A percentile compares a stretch with the other conserved stretches of the same genome.
Evolutionary conservation across 2,329 filamentous ascomycete genomes (phyloP).

Genomic region (Cyphellophora attinorum): DNA sequence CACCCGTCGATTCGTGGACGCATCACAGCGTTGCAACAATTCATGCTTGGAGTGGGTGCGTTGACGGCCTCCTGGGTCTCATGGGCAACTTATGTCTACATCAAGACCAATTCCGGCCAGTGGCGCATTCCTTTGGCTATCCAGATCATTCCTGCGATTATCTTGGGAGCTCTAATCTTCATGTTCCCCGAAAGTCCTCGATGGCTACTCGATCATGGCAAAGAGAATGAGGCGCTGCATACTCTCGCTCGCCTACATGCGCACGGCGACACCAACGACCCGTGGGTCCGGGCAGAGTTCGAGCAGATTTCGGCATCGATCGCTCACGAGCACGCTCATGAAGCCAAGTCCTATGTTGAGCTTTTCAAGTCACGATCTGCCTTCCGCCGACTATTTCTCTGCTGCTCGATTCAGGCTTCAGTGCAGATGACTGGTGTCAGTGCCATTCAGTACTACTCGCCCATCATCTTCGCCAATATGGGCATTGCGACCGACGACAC

Average conservation of each 20-base stretch:
- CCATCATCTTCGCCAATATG: constrained; percentile 57
- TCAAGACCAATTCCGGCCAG: constrained; percentile 40
- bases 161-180: constrained; percentile 57
- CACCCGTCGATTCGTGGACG: constrained; percentile 69
- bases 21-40: constrained; percentile 68
- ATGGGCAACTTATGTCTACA: constrained; percentile 52
- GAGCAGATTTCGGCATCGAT: constrained; percentile 61
- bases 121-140: constrained; percentile 60
- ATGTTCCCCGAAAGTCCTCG: constrained; percentile 54
- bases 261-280: constrained; percentile 54
- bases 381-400: constrained; percentile 63
- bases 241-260: constrained; percentile 63
- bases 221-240: constrained; percentile 53
- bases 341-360: constrained; percentile 61
- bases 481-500: constrained; percentile 57
- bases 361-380: constrained; percentile 57
- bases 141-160: constrained; percentile 58
- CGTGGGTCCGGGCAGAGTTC: constrained; percentile 65
- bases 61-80: constrained; percentile 65
- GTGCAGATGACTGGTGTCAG: constrained; percentile 69
- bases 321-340: constrained; percentile 55
- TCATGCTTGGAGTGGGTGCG: constrained; percentile 70
- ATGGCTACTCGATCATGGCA: constrained; percentile 67
- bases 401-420: constrained; percentile 58
- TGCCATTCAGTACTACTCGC: constrained; percentile 67